A percentile compares a stretch with the other conserved stretches of the same genome.
Evolutionary conservation across 1,284 basidiomycete species (phyloP).

Genomic region (Ganoderma sinense): DNA sequence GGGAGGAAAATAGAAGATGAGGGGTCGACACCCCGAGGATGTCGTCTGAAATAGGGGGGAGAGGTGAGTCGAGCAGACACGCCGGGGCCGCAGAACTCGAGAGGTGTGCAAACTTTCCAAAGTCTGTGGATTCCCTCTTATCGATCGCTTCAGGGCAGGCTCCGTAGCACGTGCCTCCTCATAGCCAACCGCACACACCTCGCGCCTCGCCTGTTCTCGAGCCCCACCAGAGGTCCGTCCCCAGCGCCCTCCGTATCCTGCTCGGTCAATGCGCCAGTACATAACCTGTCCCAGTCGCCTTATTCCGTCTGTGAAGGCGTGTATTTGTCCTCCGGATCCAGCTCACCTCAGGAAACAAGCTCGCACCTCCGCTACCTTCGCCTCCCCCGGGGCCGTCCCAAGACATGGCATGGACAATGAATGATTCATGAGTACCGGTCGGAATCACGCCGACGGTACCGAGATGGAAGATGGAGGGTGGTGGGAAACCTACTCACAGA

Average conservation of each 20-base stretch:
- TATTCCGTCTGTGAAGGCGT: neutral
- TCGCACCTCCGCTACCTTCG: neutral
- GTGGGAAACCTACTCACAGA: neutral
- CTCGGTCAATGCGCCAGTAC: neutral
- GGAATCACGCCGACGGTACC: neutral
- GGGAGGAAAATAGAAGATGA: constrained; percentile 32
- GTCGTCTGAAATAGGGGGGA: constrained; percentile 34
- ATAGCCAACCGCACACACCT: neutral
- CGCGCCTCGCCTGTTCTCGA: constrained; percentile 15
- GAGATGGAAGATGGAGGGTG: neutral
- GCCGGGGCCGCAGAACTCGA: constrained; percentile 39
- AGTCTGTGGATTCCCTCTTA: constrained; percentile 34
- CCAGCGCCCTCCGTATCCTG: neutral
- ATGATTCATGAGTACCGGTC: neutral
- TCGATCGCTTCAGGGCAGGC: constrained; percentile 46
- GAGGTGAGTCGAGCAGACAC: constrained; percentile 37
- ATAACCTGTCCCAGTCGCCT: neutral
- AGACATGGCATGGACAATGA: neutral
- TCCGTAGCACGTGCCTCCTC: neutral
- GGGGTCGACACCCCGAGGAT: constrained; percentile 35
- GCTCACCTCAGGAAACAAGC: neutral
- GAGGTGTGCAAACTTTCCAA: constrained; percentile 35
- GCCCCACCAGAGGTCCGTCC: constrained; percentile 6
- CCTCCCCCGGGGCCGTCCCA: neutral
- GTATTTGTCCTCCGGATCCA: neutral